A percentile compares a stretch with the other conserved stretches of the same genome.
Conservation (phyloP, 345 rosid species). For the Chamaenerion angustifolium region DNA sequence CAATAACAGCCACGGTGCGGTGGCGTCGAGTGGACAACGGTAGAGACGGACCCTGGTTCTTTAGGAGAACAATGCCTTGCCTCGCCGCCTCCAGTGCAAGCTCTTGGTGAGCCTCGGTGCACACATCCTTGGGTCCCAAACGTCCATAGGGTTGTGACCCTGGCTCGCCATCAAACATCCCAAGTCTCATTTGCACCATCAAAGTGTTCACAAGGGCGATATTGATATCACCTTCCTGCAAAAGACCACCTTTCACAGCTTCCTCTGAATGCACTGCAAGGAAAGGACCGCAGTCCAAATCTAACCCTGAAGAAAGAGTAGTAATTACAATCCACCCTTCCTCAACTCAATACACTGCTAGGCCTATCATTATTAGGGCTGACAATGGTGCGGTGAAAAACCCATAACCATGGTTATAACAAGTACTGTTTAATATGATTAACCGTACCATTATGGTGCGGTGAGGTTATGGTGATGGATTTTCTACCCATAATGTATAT, state of each 20-base stretch:
- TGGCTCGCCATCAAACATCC: slow-evolving; percentile 73
- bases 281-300: slow-evolving; percentile 79
- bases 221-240: slow-evolving; percentile 45
- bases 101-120: slow-evolving; percentile 58
- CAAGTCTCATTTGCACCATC: slow-evolving; percentile 81
- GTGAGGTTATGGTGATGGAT: too few relatives aligned
- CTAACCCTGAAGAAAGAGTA: slow-evolving; percentile 68
- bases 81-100: slow-evolving; percentile 86
- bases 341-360: too few relatives aligned
- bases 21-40: slow-evolving; percentile 45
- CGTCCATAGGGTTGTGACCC: slow-evolving; percentile 37
- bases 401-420: too few relatives aligned
- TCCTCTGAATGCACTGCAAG: slow-evolving; percentile 29
- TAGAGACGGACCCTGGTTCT: slow-evolving; percentile 44
- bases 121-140: slow-evolving; percentile 59
- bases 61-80: slow-evolving; percentile 81
- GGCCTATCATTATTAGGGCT: too few relatives aligned
- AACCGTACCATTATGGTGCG: too few relatives aligned
- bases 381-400: too few relatives aligned
- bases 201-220: slow-evolving; percentile 51
- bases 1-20: slow-evolving; percentile 58
- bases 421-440: too few relatives aligned
- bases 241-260: slow-evolving; percentile 32
- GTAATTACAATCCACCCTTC: too few relatives aligned
- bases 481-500: too few relatives aligned